Evolutionary conservation across 805 yeast species (phyloP), one percentile per base, ranked within the genome.

Genomic region (Vanderwaltozyma verrucispora): DNA sequence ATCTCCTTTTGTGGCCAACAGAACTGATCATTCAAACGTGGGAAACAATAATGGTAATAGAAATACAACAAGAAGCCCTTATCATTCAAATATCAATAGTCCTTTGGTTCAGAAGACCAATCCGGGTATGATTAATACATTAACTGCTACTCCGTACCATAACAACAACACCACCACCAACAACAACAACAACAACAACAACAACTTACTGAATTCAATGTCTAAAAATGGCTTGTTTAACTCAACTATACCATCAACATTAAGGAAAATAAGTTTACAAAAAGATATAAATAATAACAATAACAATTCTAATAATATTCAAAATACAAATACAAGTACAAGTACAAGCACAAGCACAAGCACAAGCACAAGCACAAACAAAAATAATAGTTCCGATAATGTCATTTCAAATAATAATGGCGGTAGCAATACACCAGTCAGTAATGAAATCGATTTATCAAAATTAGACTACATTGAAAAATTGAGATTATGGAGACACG

Each of bases 401-500:
- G 14, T 4, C 12, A 28, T 14, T 29, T 14, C 9, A 7, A 7
- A n/a, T 12, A 14, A 28, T 12, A 14, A 16, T 12, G 11, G 9
- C 14, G 17, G 5, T 12, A 18, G 21, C 2, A 17, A 11, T 16
- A 14, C 6, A 10, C 15, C 17, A 17, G 14, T 19, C 14, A 19
- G 5, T n/a, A 34, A 28, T 18, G 33, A 47, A 12, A 41, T 54
- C 10, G 55, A 54, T 36, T 40, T 56, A 2, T 38, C 54, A 3
- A 55, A 54, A 20, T 43, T 56, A 29, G 72, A 95, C 0, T 92
- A 83, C 40, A 92, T 88, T 0, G 96, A 89, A 45, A 77, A 79
- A 47, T 68, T 92, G 26, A 63, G 97, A 32, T 65, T 84, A 21
- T 92, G 97, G 98, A 66, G 97, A 33, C 94, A 87, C 45, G 95